A percentile compares a stretch with the other conserved stretches of the same genome.
Conservation (phyloP, 2,329 filamentous ascomycete genomes). For the Aspergillus phoenicis region DNA sequence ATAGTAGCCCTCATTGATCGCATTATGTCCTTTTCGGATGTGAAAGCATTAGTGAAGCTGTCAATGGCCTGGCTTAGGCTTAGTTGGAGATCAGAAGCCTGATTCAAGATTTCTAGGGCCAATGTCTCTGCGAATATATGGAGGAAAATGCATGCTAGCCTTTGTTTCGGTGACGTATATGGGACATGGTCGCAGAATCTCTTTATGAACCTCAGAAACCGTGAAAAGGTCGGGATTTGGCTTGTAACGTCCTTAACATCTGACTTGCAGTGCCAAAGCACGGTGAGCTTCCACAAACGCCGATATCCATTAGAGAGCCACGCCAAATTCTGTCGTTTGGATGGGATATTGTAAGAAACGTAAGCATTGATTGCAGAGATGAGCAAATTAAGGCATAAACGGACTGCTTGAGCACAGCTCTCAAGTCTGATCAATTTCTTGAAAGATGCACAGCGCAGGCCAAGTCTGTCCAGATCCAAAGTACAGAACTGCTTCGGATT, state of each 20-base stretch:
- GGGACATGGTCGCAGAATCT: slow-evolving; percentile 26
- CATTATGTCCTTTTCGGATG: slow-evolving; percentile 15
- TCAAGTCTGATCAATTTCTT: slow-evolving; percentile 30
- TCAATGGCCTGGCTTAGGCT: slow-evolving; percentile 34
- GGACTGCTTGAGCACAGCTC: slow-evolving; percentile 29
- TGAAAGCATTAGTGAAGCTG: slow-evolving; percentile 25
- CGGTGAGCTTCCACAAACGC: slow-evolving; percentile 35
- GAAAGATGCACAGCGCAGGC: slow-evolving; percentile 34
- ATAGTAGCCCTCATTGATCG: slow-evolving; percentile 27
- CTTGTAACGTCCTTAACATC: slow-evolving; percentile 18
- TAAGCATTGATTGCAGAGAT: slow-evolving; percentile 23
- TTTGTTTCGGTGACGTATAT: slow-evolving; percentile 28
- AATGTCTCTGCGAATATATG: slow-evolving; percentile 38
- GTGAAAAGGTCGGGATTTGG: slow-evolving; percentile 27
- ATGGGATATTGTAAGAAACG: slow-evolving; percentile 23
- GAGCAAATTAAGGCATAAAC: slow-evolving; percentile 33
- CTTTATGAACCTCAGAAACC: slow-evolving; percentile 31
- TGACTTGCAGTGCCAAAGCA: slow-evolving; percentile 30
- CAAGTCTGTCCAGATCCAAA: slow-evolving; percentile 34
- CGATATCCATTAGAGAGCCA: slow-evolving; percentile 38
- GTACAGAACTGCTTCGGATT: slow-evolving; percentile 28
- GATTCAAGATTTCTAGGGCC: slow-evolving; percentile 24
- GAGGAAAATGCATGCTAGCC: slow-evolving; percentile 31
- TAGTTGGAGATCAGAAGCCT: slow-evolving; percentile 32
- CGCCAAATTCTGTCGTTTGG: slow-evolving; percentile 36